Conservation (phyloP, 257 asterid genomes). For the Przewalskia tangutica region DNA sequence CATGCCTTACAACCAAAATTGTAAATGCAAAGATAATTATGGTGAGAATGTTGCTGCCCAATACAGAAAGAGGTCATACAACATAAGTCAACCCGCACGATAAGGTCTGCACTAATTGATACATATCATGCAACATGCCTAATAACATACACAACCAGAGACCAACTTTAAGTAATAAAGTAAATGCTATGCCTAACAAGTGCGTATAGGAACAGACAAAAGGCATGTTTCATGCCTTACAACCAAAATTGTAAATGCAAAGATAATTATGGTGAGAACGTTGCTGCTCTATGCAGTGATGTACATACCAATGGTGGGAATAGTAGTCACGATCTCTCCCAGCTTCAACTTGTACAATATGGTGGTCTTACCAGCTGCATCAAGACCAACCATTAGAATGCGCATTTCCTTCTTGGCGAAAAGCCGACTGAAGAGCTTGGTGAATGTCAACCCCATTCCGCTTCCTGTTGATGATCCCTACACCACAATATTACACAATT, state of each 20-base stretch:
- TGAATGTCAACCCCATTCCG: constrained; percentile 69
- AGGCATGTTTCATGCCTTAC: not conserved
- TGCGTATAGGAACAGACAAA: not conserved
- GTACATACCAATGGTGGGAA: constrained; percentile 79
- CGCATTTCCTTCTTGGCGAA: constrained; percentile 94
- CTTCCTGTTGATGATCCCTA: constrained; percentile 27
- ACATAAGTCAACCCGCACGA: not conserved
- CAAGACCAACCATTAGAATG: constrained; percentile 88
- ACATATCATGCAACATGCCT: not conserved
- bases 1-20: not conserved
- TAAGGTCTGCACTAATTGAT: not conserved
- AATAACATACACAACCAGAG: not conserved
- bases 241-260: not conserved
- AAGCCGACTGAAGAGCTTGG: constrained; percentile 77
- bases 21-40: not conserved
- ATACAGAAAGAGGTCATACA: not conserved
- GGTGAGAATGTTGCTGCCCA: not conserved
- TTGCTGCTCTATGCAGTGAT: not conserved
- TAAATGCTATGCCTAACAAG: not conserved
- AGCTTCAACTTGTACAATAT: constrained; percentile 94
- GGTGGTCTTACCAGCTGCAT: constrained; percentile 97
- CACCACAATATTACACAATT: not conserved
- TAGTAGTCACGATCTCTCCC: constrained; percentile 89
- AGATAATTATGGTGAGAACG: not conserved
- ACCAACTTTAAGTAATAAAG: not conserved